Evolutionary conservation across 768 basidiomycete genomes (phyloP), one percentile per base, ranked within the genome.

Genomic region (Rhodotorula sphaerocarpa): DNA sequence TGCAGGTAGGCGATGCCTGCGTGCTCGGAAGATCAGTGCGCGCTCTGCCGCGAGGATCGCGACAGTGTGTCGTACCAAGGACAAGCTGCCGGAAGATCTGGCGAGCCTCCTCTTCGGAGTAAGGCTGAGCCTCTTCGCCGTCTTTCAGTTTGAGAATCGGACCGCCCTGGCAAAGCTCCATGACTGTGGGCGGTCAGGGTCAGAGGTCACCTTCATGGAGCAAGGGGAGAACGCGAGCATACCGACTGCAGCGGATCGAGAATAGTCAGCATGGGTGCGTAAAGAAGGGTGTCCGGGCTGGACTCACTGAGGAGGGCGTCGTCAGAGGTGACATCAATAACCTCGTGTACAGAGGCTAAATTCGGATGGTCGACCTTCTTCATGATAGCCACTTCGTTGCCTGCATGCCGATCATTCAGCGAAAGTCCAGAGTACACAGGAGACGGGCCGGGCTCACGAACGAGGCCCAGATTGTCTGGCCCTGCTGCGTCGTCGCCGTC

Each of bases 1-100:
- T 71, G 70, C 5, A 71, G 51, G 55, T 71, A 71, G 16, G 67
- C 70, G 48, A 69, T 46, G 3, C 65, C 69, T 67, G 46, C 23
- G n/a, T 5, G 27, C 14, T 12, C 14, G 25, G n/a, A 5, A 2
- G 11, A 15, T n/a, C n/a, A 9, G 23, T 30, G n/a, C 55, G 34
- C 46, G 41, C 36, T 47, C 15, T 20, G n/a, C 27, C 55, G 48
- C 4, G 16, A 25, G 30, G 55, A 15, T 23, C 18, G 55, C 14
- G 41, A 4, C 50, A 11, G 16, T 3, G 7, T 1, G 5, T 28
- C 65, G 39, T 6, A 63, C 70, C 72, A 2, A 70, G 55, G 15
- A 70, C 43, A 28, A 73, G 63, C 44, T 73, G 72, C 3, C 70
- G 61, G 31, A 70, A 71, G 45, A 70, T 67, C 27, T 64, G 56